Conservation (phyloP, 1,284 basidiomycete genomes). For the Moesziomyces antarcticus region DNA sequence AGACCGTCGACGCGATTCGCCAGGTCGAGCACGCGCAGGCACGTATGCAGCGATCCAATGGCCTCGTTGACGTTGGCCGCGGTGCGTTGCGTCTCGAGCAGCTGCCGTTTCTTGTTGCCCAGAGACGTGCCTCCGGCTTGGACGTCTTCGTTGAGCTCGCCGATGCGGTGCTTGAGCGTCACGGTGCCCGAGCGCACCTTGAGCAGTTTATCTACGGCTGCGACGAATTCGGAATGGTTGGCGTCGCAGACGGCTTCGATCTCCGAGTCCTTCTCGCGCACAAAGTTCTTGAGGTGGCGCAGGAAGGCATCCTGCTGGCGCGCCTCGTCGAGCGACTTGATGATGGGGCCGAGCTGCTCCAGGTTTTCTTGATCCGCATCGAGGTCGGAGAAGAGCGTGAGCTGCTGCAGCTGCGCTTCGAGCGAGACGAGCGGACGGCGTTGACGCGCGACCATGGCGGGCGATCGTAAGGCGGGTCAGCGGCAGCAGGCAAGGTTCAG, state of each 20-base stretch:
- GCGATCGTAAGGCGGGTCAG: not conserved
- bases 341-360: slow-evolving; percentile 68
- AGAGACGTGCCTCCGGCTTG: slow-evolving; percentile 65
- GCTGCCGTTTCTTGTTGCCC: slow-evolving; percentile 56
- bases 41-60: slow-evolving; percentile 92
- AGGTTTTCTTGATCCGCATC: slow-evolving; percentile 64
- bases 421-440: slow-evolving; percentile 61
- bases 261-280: slow-evolving; percentile 91
- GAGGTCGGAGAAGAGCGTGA: slow-evolving; percentile 65
- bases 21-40: slow-evolving; percentile 89
- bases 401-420: slow-evolving; percentile 65
- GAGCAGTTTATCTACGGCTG: slow-evolving; percentile 92
- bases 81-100: slow-evolving; percentile 87
- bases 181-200: slow-evolving; percentile 82
- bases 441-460: slow-evolving; percentile 39
- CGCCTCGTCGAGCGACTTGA: slow-evolving; percentile 79
- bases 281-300: slow-evolving; percentile 83
- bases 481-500: not conserved
- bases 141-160: slow-evolving; percentile 73
- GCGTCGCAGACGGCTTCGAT: slow-evolving; percentile 94
- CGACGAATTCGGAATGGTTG: slow-evolving; percentile 98
- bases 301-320: slow-evolving; percentile 92
- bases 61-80: slow-evolving; percentile 93
- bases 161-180: slow-evolving; percentile 72
- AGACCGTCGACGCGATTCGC: slow-evolving; percentile 93